Conservation (phyloP, 306 rosid genomes). For the cucumber (Cucumis sativus) region Cucumber_9930_V3 NC_026658.2:25834501-25835000, state of each 20-base stretch:
- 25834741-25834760: background rate
- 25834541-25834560: slow-evolving; percentile 79
- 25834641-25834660: background rate
- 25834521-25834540: slow-evolving; percentile 98
- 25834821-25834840: background rate
- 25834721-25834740: background rate
- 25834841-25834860: background rate
- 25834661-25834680: background rate
- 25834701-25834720: background rate
- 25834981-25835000: slow-evolving; percentile 84
- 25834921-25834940: slow-evolving; percentile 99
- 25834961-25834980: slow-evolving; percentile 68
- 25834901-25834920: slow-evolving; percentile 90
- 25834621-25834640: slow-evolving; percentile 1
- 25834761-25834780: background rate
- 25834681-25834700: background rate
- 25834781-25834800: background rate
- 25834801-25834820: background rate
- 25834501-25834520: slow-evolving; percentile 90
- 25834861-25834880: slow-evolving; percentile 63
- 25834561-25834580: slow-evolving; percentile 77
- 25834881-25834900: slow-evolving; percentile 99
- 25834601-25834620: slow-evolving; percentile 1
- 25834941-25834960: slow-evolving; percentile 93
- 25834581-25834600: background rate